Evolutionary conservation across 345 rosid species (phyloP).

Genomic region (Erucastrum elatum): DNA sequence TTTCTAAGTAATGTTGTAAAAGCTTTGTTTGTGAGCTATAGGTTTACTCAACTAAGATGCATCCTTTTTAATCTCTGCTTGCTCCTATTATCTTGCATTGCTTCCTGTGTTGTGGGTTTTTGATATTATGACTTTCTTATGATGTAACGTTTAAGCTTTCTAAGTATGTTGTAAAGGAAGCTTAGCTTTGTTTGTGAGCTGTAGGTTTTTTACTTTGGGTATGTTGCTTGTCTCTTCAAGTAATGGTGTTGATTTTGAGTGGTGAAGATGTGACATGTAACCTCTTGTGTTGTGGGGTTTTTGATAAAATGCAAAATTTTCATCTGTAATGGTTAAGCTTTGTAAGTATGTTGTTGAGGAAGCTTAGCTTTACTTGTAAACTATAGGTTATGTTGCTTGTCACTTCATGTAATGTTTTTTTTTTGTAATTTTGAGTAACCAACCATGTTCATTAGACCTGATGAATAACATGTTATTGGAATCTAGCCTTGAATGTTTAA

Average conservation of each 20-base stretch:
- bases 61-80: not conserved
- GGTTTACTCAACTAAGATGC: not conserved
- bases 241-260: slow-evolving; percentile 37
- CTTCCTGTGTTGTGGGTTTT: not conserved
- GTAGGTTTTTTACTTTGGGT: no score
- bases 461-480: not conserved
- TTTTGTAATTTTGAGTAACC: no score
- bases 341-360: not conserved
- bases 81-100: not conserved
- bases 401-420: slow-evolving; percentile 30
- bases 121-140: not conserved
- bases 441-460: not conserved
- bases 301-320: no score
- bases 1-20: not conserved
- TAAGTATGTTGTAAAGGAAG: not conserved
- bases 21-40: not conserved
- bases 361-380: not conserved
- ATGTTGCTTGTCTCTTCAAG: slow-evolving; percentile 32
- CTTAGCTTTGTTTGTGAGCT: not conserved
- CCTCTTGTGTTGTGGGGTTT: not conserved
- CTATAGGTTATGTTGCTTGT: not conserved
- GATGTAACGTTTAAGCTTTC: not conserved
- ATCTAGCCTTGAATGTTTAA: no score
- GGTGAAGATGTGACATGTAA: not conserved
- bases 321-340: not conserved